Evolutionary conservation across 2,329 filamentous ascomycete species (phyloP).

Genomic region (Coniochaeta prunicola): DNA sequence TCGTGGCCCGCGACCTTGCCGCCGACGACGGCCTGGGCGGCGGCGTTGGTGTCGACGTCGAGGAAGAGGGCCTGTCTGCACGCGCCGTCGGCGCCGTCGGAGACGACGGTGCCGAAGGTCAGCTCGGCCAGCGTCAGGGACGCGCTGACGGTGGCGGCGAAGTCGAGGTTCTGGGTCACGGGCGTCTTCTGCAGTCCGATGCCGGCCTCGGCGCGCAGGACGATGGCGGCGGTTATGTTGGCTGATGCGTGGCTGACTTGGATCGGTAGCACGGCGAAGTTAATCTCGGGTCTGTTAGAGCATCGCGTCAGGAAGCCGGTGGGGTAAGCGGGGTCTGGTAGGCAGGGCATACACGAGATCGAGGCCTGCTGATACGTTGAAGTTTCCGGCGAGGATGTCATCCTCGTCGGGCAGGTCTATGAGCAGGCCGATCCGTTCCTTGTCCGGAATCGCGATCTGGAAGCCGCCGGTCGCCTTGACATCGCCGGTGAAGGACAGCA

Average conservation of each 20-base stretch:
- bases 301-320: neutral
- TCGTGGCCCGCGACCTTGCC: slow-evolving; percentile 1
- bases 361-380: neutral
- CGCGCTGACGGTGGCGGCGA: slow-evolving; percentile 6
- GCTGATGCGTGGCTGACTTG: slow-evolving; percentile 3
- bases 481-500: slow-evolving; percentile 6
- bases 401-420: slow-evolving; percentile 4
- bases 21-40: slow-evolving; percentile 6
- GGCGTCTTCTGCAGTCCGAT: slow-evolving; percentile 4
- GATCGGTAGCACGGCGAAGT: slow-evolving; percentile 10
- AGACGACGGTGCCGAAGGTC: slow-evolving; percentile 6
- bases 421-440: slow-evolving; percentile 6
- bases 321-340: neutral
- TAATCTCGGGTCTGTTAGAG: slow-evolving; percentile 5
- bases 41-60: slow-evolving; percentile 9
- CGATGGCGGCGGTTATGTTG: slow-evolving; percentile 10
- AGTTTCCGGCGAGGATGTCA: neutral
- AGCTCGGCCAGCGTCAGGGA: slow-evolving; percentile 8
- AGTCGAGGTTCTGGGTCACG: slow-evolving; percentile 1
- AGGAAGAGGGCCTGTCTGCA: slow-evolving; percentile 9
- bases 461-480: slow-evolving; percentile 8
- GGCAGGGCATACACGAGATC: slow-evolving; percentile 3
- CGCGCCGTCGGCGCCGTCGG: neutral
- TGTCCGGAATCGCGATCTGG: slow-evolving; percentile 10
- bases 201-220: slow-evolving; percentile 8